Conservation (phyloP, 1,284 basidiomycete species). For the Ceratobasidium papillatum region DNA sequence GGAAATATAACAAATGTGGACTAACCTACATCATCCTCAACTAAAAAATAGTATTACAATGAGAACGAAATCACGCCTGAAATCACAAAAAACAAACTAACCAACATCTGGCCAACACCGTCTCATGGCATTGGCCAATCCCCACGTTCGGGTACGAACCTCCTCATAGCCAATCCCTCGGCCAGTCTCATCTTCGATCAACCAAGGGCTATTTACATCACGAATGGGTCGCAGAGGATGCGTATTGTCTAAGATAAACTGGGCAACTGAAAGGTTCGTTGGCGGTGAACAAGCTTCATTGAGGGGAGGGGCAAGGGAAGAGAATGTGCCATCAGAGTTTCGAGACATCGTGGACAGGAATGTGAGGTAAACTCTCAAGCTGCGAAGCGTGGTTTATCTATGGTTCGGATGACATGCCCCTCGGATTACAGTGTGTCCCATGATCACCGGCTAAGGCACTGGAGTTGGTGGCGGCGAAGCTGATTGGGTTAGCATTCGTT, state of each 20-base stretch:
- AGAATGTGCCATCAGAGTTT: constrained; percentile 37
- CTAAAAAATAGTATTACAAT: constrained; percentile 46
- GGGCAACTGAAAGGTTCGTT: constrained; percentile 73
- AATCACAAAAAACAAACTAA: constrained; percentile 46
- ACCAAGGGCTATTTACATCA: constrained; percentile 57
- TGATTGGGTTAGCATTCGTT: background rate
- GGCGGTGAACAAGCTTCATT: constrained; percentile 59
- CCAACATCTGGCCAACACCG: constrained; percentile 59
- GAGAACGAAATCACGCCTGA: background rate
- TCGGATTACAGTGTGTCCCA: background rate
- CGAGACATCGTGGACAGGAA: constrained; percentile 20
- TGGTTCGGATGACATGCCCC: background rate
- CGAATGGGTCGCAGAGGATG: constrained; percentile 62
- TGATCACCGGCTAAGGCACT: background rate
- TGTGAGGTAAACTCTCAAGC: background rate
- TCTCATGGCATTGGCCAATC: constrained; percentile 69
- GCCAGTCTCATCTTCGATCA: constrained; percentile 71
- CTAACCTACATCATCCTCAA: constrained; percentile 62
- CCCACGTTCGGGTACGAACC: constrained; percentile 62
- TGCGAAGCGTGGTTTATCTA: background rate
- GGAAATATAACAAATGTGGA: constrained; percentile 24
- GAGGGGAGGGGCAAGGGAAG: constrained; percentile 21
- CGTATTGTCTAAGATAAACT: constrained; percentile 72
- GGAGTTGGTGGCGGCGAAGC: background rate
- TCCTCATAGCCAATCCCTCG: constrained; percentile 51